These are phyloP conservation scores for Coffea canephora DNA, from an alignment of 257 asterid genomes.

Conservation along the genomic window DNA sequence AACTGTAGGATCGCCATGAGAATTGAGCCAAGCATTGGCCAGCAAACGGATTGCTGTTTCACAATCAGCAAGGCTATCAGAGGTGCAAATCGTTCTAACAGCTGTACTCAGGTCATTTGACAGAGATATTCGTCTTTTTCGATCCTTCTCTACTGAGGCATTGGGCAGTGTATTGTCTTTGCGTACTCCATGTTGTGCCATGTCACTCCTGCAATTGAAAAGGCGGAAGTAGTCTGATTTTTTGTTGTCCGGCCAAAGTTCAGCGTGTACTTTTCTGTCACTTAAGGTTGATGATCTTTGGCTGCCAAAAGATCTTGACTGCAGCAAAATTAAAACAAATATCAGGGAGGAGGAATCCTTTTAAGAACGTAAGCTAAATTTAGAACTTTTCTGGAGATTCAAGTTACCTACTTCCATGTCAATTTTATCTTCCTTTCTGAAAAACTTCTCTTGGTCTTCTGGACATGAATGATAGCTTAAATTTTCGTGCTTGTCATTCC, in stretches of 20 bases:
- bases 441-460: slow-evolving; percentile 32
- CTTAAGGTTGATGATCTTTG: slow-evolving; percentile 44
- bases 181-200: slow-evolving; percentile 28
- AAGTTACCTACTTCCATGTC: slow-evolving; percentile 47
- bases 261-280: slow-evolving; percentile 32
- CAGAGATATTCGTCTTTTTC: slow-evolving; percentile 6
- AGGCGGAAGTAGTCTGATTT: slow-evolving; percentile 49
- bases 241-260: slow-evolving; percentile 36
- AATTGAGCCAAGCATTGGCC: slow-evolving; percentile 61
- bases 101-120: slow-evolving; percentile 37
- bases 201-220: slow-evolving; percentile 51
- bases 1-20: slow-evolving; percentile 32
- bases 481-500: slow-evolving; percentile 26
- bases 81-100: slow-evolving; percentile 48
- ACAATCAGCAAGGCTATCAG: slow-evolving; percentile 57
- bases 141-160: slow-evolving; percentile 30
- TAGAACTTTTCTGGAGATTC: slow-evolving; percentile 8
- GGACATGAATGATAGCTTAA: slow-evolving; percentile 29
- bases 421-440: slow-evolving; percentile 27
- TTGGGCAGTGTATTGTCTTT: slow-evolving; percentile 18
- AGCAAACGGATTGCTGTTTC: slow-evolving; percentile 60
- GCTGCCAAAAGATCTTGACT: slow-evolving; percentile 42
- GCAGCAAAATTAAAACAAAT: slow-evolving; percentile 15
- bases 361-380: neutral
- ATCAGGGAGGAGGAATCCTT: neutral